These are phyloP conservation scores for Pseudocercospora macadamiae DNA, from an alignment of 2,329 filamentous ascomycete species.

Conservation along the genomic window DNA sequence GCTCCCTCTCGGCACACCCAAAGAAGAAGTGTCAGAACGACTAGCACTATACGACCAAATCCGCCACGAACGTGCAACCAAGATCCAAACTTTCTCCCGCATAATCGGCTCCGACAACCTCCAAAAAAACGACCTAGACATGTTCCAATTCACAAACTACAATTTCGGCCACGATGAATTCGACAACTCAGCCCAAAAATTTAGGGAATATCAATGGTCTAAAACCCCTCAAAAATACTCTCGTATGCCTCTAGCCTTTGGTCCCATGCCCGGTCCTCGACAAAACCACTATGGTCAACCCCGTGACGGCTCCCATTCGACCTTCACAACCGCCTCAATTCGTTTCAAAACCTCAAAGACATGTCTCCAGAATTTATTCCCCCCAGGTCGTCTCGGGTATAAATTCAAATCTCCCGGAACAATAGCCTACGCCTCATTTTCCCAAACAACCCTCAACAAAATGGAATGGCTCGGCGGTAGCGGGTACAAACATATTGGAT, in stretches of 20 bases:
- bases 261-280: slow-evolving; percentile 45
- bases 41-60: slow-evolving; percentile 61
- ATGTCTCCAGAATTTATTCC: slow-evolving; percentile 46
- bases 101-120: slow-evolving; percentile 46
- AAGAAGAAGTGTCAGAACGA: slow-evolving; percentile 56
- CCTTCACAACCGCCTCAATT: slow-evolving; percentile 44
- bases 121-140: slow-evolving; percentile 16
- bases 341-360: slow-evolving; percentile 47
- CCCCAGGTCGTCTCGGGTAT: slow-evolving; percentile 35
- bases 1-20: slow-evolving; percentile 51
- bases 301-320: slow-evolving; percentile 17
- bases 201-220: slow-evolving; percentile 57
- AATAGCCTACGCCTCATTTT: slow-evolving; percentile 43
- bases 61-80: slow-evolving; percentile 60
- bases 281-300: slow-evolving; percentile 35
- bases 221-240: slow-evolving; percentile 42
- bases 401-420: slow-evolving; percentile 44
- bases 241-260: slow-evolving; percentile 49
- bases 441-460: slow-evolving; percentile 44
- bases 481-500: slow-evolving; percentile 61
- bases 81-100: slow-evolving; percentile 62
- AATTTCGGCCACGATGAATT: slow-evolving; percentile 55
- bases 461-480: slow-evolving; percentile 65
- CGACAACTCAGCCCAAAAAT: slow-evolving; percentile 55
- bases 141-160: slow-evolving; percentile 30